A percentile compares a stretch with the other conserved stretches of the same genome.
Evolutionary conservation across 805 yeast species (phyloP).

Genomic region (Yamadazyma philogaea): DNA sequence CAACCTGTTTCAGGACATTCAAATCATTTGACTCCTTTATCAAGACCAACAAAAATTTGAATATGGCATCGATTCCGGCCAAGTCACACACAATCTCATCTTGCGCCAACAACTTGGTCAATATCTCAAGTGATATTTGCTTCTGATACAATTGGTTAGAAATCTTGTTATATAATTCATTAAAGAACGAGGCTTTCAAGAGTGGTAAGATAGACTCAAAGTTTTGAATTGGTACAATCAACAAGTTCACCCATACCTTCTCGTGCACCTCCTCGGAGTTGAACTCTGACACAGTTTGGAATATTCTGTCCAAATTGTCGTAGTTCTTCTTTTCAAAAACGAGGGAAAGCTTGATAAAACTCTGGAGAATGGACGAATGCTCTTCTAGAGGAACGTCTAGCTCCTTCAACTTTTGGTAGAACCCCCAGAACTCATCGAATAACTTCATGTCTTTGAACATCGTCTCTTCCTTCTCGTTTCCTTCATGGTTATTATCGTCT

Average conservation of each 20-base stretch:
- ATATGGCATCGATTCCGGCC: constrained; percentile 57
- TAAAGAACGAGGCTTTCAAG: constrained; percentile 47
- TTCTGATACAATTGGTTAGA: constrained; percentile 53
- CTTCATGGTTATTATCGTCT: constrained; percentile 13
- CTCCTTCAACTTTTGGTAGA: constrained; percentile 53
- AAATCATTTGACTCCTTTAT: constrained; percentile 37
- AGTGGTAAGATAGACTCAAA: constrained; percentile 40
- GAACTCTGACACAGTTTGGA: constrained; percentile 50
- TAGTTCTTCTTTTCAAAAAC: constrained; percentile 62
- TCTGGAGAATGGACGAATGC: constrained; percentile 58
- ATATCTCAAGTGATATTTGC: constrained; percentile 56
- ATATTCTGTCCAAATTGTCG: constrained; percentile 59
- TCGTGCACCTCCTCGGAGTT: constrained; percentile 22
- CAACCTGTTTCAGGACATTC: constrained; percentile 39
- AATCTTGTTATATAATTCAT: constrained; percentile 48
- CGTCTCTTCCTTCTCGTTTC: constrained; percentile 8
- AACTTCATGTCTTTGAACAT: constrained; percentile 23
- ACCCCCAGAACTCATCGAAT: constrained; percentile 65
- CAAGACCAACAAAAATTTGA: constrained; percentile 55
- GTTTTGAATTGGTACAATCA: constrained; percentile 48
- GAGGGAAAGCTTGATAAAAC: constrained; percentile 62
- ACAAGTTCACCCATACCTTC: constrained; percentile 43
- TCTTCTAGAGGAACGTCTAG: constrained; percentile 64
- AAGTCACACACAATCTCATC: constrained; percentile 32
- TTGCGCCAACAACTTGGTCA: constrained; percentile 48